A percentile compares a stretch with the other conserved stretches of the same genome.
Evolutionary conservation across 352 stramenopile genomes (phyloP).

Genomic region (Phytophthora pistaciae): DNA sequence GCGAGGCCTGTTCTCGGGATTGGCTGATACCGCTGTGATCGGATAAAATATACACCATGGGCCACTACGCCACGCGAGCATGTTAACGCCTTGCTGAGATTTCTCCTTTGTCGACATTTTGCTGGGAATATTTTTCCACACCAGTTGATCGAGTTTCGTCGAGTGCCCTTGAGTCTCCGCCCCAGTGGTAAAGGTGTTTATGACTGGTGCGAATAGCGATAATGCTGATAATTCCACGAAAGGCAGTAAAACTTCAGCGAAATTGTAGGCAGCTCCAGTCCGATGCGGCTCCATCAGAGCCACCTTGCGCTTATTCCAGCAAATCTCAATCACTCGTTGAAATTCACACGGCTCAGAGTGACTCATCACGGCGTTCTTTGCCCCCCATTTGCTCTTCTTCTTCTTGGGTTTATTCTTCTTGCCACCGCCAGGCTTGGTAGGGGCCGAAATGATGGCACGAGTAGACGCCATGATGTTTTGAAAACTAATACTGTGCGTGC

Average conservation of each 20-base stretch:
- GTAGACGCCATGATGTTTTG: conserved; percentile 28
- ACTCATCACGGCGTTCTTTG: conserved; percentile 53
- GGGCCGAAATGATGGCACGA: conserved; percentile 7
- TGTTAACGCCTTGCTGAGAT: conserved; percentile 8
- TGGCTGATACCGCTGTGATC: conserved; percentile 9
- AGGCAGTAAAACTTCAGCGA: conserved; percentile 21
- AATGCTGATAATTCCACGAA: conserved; percentile 24
- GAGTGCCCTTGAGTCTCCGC: conserved; percentile 2
- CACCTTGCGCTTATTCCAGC: conserved; percentile 2
- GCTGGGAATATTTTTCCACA: conserved; percentile 32
- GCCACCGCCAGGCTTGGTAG: background rate
- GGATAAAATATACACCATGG: conserved; percentile 50
- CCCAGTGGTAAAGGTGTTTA: background rate
- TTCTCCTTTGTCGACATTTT: conserved; percentile 1
- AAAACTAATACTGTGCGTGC: conserved; percentile 10
- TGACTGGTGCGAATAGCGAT: conserved; percentile 14
- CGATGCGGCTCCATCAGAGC: conserved; percentile 27
- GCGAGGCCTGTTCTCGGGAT: conserved; percentile 15
- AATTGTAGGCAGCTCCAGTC: conserved; percentile 2
- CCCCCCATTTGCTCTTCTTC: conserved; percentile 21
- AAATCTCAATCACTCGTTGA: conserved; percentile 40
- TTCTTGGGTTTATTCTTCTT: conserved; percentile 27
- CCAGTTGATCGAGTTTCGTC: conserved; percentile 23
- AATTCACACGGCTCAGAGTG: conserved; percentile 44
- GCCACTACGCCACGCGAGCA: conserved; percentile 40